phyloP scores from a whole-genome alignment of 495 filamentous ascomycete genomes.

The Lentithecium fluviatile region DNA sequence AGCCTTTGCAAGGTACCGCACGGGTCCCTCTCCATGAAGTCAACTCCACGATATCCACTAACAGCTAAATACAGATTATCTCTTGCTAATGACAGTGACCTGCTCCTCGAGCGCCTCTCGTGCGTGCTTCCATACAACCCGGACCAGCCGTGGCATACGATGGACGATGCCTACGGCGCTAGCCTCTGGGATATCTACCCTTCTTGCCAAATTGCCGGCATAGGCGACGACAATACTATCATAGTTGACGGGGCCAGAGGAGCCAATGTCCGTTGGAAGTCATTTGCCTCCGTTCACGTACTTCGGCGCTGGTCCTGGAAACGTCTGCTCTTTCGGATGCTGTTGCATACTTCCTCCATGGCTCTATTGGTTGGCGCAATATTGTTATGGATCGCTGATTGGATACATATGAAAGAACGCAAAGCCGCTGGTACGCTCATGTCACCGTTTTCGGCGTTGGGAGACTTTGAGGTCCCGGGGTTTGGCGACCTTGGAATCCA shows the following conservation, averaged over 20 bases:
- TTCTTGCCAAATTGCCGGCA: conserved; percentile 43
- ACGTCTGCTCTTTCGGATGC: background rate
- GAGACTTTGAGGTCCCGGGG: background rate
- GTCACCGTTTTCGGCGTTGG: background rate
- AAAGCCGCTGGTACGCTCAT: background rate
- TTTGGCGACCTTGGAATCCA: no score
- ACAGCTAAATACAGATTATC: conserved; percentile 34
- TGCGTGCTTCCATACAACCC: conserved; percentile 41
- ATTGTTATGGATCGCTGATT: background rate
- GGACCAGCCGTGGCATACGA: conserved; percentile 35
- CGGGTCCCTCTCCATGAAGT: no score
- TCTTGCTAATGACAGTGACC: conserved; percentile 47
- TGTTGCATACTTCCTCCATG: background rate
- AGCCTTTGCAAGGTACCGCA: conserved; percentile 43
- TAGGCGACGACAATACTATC: conserved; percentile 44
- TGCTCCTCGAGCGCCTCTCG: conserved; percentile 47
- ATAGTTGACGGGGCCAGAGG: conserved; percentile 43
- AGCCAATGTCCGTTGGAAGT: conserved; percentile 43
- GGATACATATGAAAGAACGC: background rate
- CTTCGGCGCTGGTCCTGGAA: conserved; percentile 14
- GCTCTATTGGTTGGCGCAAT: background rate
- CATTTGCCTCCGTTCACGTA: conserved; percentile 33
- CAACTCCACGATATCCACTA: no score
- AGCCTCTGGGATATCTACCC: conserved; percentile 51
- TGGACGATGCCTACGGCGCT: conserved; percentile 39